Base-by-base conservation (phyloP, 441 rosid genomes). In the Populus tomentosa region DNA sequence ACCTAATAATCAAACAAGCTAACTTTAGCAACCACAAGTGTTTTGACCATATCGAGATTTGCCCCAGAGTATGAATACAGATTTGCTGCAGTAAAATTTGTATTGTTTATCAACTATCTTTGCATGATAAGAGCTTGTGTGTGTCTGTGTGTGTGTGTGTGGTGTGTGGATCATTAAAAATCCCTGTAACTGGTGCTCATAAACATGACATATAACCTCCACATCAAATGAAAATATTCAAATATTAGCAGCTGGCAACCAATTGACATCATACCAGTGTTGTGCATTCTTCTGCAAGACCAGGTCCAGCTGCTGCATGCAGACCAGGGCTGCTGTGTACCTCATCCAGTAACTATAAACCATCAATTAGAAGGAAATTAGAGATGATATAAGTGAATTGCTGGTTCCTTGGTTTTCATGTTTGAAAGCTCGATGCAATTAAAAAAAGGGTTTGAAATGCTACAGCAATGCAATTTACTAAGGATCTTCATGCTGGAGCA, bases 281-380 rank as follows among this genome's bases (percentile, higher is more conserved):
- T 61, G 91, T 91, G 63, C 99, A 96, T 82, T 96, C 98, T 86
- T 96, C 97, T 70, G 94, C 91, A 76, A 96, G 98, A 80, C 95
- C 94, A 83, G 98, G 91, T 80, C 99, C 99, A 87, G 99, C 98
- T 76, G 99, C 96, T 4, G 88, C 97, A 84, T 94, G 97, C 86
- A 96, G 86, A 86, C 98, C 98, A 78, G 91, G 91, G 77, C 98
- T 92, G 85, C 98, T 91, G 75, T 94, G 97, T 69, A 93, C 97
- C 86, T 96, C 99, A 81, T 94, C 99, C 75, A 96, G 84, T 82
- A 88, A 92, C 99, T 96, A 85, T 79, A 77, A 80, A 79, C 78
- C 82, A 85, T 77, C 67, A 74, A 80, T 38, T 56, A 65, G 84
- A 70, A 32, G 79, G 62, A 38, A 7, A 72, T 81, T 36, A 82